A percentile compares a stretch with the other conserved stretches of the same genome.
Conservation (phyloP, 768 basidiomycete species). For the Trametes cingulata region DNA sequence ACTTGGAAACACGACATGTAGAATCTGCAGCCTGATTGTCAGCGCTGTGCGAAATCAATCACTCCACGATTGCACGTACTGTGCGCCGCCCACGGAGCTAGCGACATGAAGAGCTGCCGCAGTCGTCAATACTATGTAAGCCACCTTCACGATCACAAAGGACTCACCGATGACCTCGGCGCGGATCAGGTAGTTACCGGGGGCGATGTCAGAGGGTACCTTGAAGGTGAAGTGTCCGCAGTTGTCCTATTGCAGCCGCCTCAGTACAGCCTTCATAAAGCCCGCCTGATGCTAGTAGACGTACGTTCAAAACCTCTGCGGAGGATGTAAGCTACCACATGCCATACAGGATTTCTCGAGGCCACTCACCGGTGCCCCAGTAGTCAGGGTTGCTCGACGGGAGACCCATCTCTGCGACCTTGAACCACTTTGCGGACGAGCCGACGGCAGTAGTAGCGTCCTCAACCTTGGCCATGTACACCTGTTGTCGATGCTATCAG, state of each 20-base stretch:
- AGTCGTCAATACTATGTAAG: background rate
- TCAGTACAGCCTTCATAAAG: background rate
- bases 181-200: conserved; percentile 51
- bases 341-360: background rate
- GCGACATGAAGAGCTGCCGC: conserved; percentile 50
- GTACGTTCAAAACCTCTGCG: conserved; percentile 38
- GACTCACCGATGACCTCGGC: conserved; percentile 50
- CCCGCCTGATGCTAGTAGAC: background rate
- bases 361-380: conserved; percentile 38
- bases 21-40: conserved; percentile 28
- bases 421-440: conserved; percentile 49
- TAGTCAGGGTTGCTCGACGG: conserved; percentile 50
- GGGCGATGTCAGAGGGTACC: conserved; percentile 41
- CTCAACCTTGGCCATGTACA: conserved; percentile 50
- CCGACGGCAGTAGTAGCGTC: conserved; percentile 48
- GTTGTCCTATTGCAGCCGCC: conserved; percentile 40
- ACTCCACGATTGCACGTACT: conserved; percentile 29
- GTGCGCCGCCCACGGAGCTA: conserved; percentile 43
- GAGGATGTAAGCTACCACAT: background rate
- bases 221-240: conserved; percentile 57
- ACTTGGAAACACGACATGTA: conserved; percentile 53
- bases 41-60: background rate
- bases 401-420: conserved; percentile 51
- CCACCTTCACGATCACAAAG: background rate
- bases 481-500: conserved; percentile 21